Conservation (phyloP, 2,329 filamentous ascomycete species). For the Coniochaeta hoffmannii region DNA sequence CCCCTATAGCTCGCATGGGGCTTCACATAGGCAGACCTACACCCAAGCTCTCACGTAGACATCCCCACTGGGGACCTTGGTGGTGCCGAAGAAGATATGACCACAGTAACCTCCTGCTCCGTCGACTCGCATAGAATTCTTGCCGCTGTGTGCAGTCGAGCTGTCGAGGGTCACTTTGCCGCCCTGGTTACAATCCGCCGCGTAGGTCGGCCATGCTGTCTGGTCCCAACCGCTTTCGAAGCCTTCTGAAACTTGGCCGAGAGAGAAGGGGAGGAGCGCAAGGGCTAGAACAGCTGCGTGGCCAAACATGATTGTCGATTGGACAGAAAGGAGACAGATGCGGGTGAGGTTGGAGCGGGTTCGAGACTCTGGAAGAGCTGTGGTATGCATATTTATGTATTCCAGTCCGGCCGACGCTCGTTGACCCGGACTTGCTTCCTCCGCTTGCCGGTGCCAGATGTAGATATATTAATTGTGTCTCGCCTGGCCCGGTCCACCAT, state of each 20-base stretch:
- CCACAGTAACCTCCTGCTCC: slow-evolving; percentile 48
- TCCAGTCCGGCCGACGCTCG: background rate
- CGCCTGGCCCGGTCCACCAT: background rate
- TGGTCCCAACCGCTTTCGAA: slow-evolving; percentile 54
- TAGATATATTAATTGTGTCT: background rate
- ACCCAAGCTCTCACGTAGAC: slow-evolving; percentile 49
- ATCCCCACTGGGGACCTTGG: slow-evolving; percentile 45
- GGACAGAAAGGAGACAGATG: background rate
- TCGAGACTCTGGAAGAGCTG: background rate
- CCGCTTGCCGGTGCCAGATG: background rate
- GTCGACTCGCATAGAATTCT: slow-evolving; percentile 45
- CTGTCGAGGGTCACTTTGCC: slow-evolving; percentile 49
- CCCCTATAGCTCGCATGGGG: too few relatives aligned
- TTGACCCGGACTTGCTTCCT: background rate
- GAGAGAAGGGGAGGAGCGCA: slow-evolving; percentile 35
- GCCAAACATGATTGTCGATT: slow-evolving; percentile 28
- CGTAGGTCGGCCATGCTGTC: slow-evolving; percentile 50
- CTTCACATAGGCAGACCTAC: too few relatives aligned
- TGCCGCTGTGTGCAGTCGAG: slow-evolving; percentile 47
- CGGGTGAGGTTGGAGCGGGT: background rate
- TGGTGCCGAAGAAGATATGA: slow-evolving; percentile 56
- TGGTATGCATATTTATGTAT: background rate
- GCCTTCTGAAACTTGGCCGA: slow-evolving; percentile 46
- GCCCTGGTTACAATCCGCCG: slow-evolving; percentile 52
- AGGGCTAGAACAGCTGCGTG: slow-evolving; percentile 36